A percentile compares a stretch with the other conserved stretches of the same genome.
phyloP scores from a whole-genome alignment of 495 filamentous ascomycete species.

The Lepidopterella palustris region DNA sequence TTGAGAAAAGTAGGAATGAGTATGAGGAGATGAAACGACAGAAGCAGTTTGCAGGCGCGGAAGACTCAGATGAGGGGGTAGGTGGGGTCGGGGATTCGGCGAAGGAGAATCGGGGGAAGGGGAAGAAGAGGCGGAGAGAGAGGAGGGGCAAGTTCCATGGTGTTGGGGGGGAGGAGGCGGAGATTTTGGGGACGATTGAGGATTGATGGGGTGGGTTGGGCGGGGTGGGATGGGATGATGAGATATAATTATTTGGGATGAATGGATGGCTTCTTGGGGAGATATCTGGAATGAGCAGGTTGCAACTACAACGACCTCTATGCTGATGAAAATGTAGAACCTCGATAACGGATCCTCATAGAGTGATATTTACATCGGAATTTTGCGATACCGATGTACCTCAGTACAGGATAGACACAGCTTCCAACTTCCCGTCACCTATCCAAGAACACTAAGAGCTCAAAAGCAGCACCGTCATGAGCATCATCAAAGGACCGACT shows the following conservation, averaged over 20 bases:
- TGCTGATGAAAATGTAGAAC: too few species aligned
- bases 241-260: too few species aligned
- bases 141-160: conserved; percentile 32
- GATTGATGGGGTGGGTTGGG: conserved; percentile 4
- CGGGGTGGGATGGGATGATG: too few species aligned
- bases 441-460: neutral
- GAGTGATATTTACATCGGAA: too few species aligned
- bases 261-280: too few species aligned
- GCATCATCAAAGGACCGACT: neutral
- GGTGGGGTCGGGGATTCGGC: conserved; percentile 34
- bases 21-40: conserved; percentile 56
- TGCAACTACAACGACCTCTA: too few species aligned
- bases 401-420: too few species aligned
- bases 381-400: too few species aligned
- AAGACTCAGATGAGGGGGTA: conserved; percentile 32
- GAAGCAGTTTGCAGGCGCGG: conserved; percentile 42
- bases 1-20: conserved; percentile 63
- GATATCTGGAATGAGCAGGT: too few species aligned
- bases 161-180: conserved; percentile 42
- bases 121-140: conserved; percentile 32
- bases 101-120: conserved; percentile 39
- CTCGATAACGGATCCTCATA: too few species aligned
- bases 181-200: conserved; percentile 4
- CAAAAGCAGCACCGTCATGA: too few species aligned
- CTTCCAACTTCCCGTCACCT: neutral